phyloP scores from a whole-genome alignment of 2,329 filamentous ascomycete genomes.

The Cladosporium halotolerans region DNA sequence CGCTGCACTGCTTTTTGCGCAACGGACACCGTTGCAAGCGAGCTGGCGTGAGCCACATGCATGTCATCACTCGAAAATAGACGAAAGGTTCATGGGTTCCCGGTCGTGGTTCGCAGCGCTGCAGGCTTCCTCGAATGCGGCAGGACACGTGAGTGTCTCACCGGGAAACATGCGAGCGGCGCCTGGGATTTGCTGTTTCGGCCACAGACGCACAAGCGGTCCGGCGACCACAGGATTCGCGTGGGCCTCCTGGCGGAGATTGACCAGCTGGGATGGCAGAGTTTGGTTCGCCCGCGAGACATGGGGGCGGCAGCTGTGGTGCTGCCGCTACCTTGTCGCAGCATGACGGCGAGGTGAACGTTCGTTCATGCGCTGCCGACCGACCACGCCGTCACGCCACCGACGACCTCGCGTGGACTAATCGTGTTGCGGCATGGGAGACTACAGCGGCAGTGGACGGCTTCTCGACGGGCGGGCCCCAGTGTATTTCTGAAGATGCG shows the following conservation, averaged over 20 bases:
- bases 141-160: slow-evolving; percentile 1
- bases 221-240: slow-evolving; percentile 2
- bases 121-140: not conserved
- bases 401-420: not conserved
- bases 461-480: slow-evolving; percentile 3
- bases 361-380: not conserved
- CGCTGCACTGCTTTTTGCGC: not conserved
- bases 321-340: not conserved
- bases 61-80: too few relatives aligned
- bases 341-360: too few relatives aligned
- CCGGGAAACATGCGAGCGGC: not conserved
- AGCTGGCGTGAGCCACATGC: not conserved
- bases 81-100: too few relatives aligned
- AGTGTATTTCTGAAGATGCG: slow-evolving; percentile 8
- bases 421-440: not conserved
- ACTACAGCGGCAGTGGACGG: not conserved
- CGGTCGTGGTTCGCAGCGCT: too few relatives aligned
- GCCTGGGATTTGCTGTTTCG: slow-evolving; percentile 8
- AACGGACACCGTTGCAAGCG: not conserved
- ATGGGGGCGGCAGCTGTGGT: not conserved
- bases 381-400: slow-evolving; percentile 1
- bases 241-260: not conserved
- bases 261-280: slow-evolving; percentile 7
- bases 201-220: slow-evolving; percentile 7
- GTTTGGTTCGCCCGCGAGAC: not conserved